phyloP scores from a whole-genome alignment of 1,284 basidiomycete species.

The Microbotryum violaceum region DNA sequence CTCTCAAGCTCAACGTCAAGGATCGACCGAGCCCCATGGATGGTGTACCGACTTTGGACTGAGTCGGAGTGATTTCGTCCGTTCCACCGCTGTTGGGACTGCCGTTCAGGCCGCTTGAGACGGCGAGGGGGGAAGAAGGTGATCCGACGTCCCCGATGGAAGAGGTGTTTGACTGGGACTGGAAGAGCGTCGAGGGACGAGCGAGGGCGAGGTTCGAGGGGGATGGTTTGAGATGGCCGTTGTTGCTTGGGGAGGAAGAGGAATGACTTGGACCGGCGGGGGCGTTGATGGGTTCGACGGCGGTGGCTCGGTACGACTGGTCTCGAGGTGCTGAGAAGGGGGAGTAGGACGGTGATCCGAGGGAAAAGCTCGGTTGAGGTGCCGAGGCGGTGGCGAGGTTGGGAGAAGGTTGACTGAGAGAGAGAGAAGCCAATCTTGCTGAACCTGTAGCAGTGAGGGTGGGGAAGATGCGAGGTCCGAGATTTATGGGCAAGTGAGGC shows the following conservation, averaged over 20 bases:
- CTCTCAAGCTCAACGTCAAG: background rate
- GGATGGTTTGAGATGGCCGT: background rate
- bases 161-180: background rate
- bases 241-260: background rate
- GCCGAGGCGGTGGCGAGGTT: background rate
- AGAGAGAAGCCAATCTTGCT: conserved; percentile 17
- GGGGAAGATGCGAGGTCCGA: background rate
- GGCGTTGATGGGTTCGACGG: background rate
- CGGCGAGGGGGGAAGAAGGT: background rate
- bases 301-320: background rate
- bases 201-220: conserved; percentile 9
- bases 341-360: background rate
- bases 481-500: background rate
- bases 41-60: conserved; percentile 12
- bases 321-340: background rate
- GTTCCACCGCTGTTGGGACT: background rate
- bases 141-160: background rate
- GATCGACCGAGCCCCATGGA: background rate
- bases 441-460: conserved; percentile 9
- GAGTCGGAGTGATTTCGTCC: conserved; percentile 17
- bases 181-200: conserved; percentile 1
- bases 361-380: conserved; percentile 1
- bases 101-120: background rate
- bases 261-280: background rate
- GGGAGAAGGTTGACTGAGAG: conserved; percentile 12